These are phyloP conservation scores for Puya raimondii DNA, from an alignment of 176 grass and related monocot genomes.

Conservation along the genomic window DNA sequence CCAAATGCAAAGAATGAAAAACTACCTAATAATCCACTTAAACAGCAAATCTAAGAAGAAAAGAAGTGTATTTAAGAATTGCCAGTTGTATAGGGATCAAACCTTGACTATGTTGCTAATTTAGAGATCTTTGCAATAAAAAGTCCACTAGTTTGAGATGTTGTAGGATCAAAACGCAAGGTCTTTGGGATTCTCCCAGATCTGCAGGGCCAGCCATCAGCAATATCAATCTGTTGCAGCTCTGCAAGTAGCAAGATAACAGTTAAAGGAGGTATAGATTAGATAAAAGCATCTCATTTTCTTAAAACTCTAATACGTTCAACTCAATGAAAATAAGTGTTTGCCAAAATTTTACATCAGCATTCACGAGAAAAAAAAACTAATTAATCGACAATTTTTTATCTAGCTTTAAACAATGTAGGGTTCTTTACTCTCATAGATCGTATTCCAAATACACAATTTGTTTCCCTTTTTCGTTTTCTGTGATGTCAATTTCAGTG, in stretches of 20 bases:
- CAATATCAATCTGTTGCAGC: constrained; percentile 39
- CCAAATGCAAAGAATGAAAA: constrained; percentile 18
- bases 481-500: no score
- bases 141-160: constrained; percentile 73
- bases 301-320: not conserved
- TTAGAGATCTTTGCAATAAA: constrained; percentile 80
- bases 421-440: no score
- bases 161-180: constrained; percentile 50
- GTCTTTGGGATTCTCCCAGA: constrained; percentile 52
- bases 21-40: not conserved
- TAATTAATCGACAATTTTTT: no score
- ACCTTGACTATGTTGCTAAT: constrained; percentile 20
- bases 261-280: not conserved
- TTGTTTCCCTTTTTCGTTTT: no score
- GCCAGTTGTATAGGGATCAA: constrained; percentile 9
- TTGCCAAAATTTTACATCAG: no score
- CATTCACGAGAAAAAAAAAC: no score
- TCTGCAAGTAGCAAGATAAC: constrained; percentile 33
- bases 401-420: no score
- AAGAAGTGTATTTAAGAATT: not conserved
- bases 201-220: constrained; percentile 67
- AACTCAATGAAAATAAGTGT: not conserved
- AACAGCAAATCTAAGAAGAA: not conserved
- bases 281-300: not conserved
- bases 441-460: not conserved